phyloP scores from a whole-genome alignment of 768 basidiomycete genomes.

The Podaxis sp. region DNA sequence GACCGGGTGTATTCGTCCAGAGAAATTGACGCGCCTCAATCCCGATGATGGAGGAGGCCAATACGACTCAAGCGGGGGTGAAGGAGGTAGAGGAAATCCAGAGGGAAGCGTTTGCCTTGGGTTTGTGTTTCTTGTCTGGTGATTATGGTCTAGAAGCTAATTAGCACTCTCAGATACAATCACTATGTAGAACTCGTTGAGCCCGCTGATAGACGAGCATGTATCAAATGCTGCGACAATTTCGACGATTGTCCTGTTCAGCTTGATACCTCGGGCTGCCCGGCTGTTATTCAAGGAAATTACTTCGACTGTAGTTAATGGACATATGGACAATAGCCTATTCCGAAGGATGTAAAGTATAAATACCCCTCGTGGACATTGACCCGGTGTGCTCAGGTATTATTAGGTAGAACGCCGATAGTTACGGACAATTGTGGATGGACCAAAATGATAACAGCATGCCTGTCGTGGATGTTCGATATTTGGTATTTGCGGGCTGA shows the following conservation, averaged over 20 bases:
- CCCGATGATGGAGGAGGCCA: constrained; percentile 46
- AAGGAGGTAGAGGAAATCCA: constrained; percentile 44
- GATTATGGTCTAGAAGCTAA: not conserved
- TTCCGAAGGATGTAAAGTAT: not conserved
- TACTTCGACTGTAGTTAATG: constrained; percentile 43
- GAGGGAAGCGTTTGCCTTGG: constrained; percentile 44
- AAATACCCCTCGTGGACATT: not conserved
- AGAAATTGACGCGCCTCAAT: constrained; percentile 37
- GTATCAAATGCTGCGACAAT: constrained; percentile 56
- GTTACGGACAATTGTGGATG: not conserved
- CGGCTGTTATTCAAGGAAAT: constrained; percentile 45
- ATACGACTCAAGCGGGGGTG: constrained; percentile 55
- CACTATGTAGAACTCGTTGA: constrained; percentile 58
- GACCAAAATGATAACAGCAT: not conserved
- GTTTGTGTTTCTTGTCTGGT: constrained; percentile 25
- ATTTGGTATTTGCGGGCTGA: no score
- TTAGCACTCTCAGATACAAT: constrained; percentile 36
- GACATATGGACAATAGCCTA: not conserved
- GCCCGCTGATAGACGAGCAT: constrained; percentile 44
- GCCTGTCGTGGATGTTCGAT: no score
- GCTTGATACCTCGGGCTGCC: constrained; percentile 46
- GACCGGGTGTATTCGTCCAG: constrained; percentile 49
- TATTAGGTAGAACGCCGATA: not conserved
- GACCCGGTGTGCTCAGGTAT: not conserved
- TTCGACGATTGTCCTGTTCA: constrained; percentile 45